Evolutionary conservation across 75 land plant species (phyloP), one percentile per base, ranked within the genome.

Genomic region (Chamaecyparis obtusa): DNA sequence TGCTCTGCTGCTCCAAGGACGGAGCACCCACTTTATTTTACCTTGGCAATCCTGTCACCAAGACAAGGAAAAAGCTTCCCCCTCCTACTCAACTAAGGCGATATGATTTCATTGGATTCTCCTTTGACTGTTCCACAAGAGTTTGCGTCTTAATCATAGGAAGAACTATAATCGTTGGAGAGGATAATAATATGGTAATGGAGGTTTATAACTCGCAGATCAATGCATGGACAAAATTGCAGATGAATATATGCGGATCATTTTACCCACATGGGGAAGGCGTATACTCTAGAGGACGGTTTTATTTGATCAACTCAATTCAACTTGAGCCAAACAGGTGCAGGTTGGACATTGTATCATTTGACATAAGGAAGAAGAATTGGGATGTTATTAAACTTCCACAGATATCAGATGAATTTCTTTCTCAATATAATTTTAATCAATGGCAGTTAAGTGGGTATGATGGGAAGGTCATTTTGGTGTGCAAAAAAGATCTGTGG

Each of bases 1-100:
- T 72, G 2, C 76, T 72, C 15, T 72, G 76, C 36, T 72, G 36
- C 9, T 72, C 33, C 8, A 33, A 72, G 76, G 88, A 87, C 15
- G 87, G 83, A 48, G 89, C 77, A 5, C 82, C 89, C 32, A 86
- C 76, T 39, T 17, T 85, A 10, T 85, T 86, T 46, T 74, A 79
- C 32, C 48, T 88, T 46, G 85, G 87, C 82, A 88, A 88, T 80
- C 89, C 82, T 85, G 87, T 88, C 6, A 88, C 87, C 30, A 37
- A 81, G 60, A 60, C 89, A 11, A 85, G 87, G 87, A 74, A 57
- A 85, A 77, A 75, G 89, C 89, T 88, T 17, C 87, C 87, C 15
- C 36, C 76, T 72, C 76, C 76, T 11, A 30, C 3, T 72, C 36
- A 33, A 72, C 15, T 72, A 15, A 72, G 27, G 11, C 15, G 69